Conservation (phyloP, 164 flowering plant species). For the Kingdonia uniflora region DNA sequence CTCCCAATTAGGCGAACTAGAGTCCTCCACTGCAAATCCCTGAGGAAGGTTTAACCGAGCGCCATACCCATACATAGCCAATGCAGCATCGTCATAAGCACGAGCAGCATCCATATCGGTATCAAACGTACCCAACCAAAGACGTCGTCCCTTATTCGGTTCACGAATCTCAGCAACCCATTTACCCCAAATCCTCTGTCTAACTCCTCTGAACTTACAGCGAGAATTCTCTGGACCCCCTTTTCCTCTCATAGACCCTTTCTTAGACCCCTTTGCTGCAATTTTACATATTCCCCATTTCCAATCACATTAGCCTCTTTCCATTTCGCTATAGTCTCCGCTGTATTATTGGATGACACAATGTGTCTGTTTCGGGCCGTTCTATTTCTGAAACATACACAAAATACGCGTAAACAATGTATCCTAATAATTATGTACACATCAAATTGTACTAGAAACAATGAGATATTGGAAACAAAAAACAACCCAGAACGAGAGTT, state of each 20-base stretch:
- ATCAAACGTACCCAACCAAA: conserved; percentile 40
- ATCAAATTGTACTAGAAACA: too few relatives aligned
- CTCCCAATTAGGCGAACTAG: neutral
- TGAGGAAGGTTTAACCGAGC: conserved; percentile 41
- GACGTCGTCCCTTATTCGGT: conserved; percentile 19
- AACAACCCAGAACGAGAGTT: too few relatives aligned
- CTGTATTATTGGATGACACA: too few relatives aligned
- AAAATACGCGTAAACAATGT: too few relatives aligned
- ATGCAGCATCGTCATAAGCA: conserved; percentile 59
- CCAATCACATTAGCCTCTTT: conserved; percentile 6
- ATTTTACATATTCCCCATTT: neutral
- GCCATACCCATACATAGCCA: conserved; percentile 35
- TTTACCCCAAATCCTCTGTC: conserved; percentile 30
- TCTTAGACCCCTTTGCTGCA: conserved; percentile 24
- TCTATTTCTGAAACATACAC: too few relatives aligned
- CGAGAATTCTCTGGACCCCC: conserved; percentile 27
- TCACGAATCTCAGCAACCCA: conserved; percentile 31
- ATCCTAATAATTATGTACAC: too few relatives aligned
- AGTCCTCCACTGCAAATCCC: neutral
- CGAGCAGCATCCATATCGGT: conserved; percentile 42
- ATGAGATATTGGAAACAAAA: too few relatives aligned
- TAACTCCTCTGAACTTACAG: conserved; percentile 24
- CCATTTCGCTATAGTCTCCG: conserved; percentile 11
- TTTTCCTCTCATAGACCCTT: conserved; percentile 27
- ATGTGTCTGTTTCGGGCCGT: too few relatives aligned